Conservation (phyloP, 2,329 filamentous ascomycete species). For the Colletotrichum sp. region DNA sequence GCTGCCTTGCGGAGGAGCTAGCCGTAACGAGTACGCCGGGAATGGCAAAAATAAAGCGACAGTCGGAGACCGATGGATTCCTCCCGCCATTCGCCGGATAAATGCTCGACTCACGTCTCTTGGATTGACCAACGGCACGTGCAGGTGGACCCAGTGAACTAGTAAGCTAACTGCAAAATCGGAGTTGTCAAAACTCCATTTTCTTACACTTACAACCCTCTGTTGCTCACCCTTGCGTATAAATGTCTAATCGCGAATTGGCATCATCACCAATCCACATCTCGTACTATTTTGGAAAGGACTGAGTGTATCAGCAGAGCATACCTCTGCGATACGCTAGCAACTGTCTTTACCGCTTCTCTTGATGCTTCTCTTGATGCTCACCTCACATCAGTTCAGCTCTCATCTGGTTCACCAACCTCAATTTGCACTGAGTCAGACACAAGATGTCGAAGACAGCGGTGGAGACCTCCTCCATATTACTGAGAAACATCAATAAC, state of each 20-base stretch:
- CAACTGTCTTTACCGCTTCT: background rate
- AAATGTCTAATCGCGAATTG: too few species aligned
- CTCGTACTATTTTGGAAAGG: background rate
- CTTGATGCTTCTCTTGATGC: too few species aligned
- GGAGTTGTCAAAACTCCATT: background rate
- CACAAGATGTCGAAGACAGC: background rate
- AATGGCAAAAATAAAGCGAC: background rate
- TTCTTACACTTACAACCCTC: background rate
- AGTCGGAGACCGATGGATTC: background rate
- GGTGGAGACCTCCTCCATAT: background rate
- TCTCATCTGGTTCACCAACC: background rate
- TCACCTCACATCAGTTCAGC: too few species aligned
- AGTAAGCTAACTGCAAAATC: background rate
- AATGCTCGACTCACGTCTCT: background rate
- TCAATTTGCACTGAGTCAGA: background rate
- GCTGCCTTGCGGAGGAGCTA: background rate
- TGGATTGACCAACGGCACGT: background rate
- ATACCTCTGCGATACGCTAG: accelerated
- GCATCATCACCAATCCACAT: background rate
- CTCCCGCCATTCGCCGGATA: background rate
- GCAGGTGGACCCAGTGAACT: background rate
- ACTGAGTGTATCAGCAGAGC: background rate
- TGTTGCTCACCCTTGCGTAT: background rate
- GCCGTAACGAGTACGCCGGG: background rate
- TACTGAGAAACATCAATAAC: background rate